Base-by-base conservation (phyloP, 2,329 filamentous ascomycete species). In the Diaporthe eres region DNA sequence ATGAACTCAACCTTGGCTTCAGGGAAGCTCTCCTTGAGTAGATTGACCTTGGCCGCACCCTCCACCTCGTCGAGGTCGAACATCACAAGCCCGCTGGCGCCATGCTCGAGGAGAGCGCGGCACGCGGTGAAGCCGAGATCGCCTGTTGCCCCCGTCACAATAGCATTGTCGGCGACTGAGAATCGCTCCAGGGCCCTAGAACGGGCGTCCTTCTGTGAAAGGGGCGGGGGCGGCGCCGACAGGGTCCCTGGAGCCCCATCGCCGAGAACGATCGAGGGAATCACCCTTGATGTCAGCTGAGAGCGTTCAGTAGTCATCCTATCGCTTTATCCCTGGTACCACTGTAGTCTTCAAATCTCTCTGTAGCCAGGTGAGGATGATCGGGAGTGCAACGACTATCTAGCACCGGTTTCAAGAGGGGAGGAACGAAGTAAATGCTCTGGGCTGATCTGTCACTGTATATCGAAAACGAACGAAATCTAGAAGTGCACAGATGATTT, bases 61-160 rank as follows among this genome's bases (percentile, higher is more conserved):
- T 58, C 65, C 17, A 8, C 81, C 76, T 74, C 80, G 79, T 88
- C 84, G 17, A 92, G 80, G 81, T 94, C 92, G 80, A 93, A 89
- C 42, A 94, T 86, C 57, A 87, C 87, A 15, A 94, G 84, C 3
- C 89, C 90, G 0, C 84, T 81, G 2, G 91, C 85, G 10, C 93
- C 93, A 80, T 94, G 93, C 82, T 94, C 92, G 51, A 94, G 90
- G 28, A 95, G 87, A 2, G 92, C 92, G 61, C 87, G 85, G 1
- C 89, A 89, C 39, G 89, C 87, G 74, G 87, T 86, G 12, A 92
- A 85, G 9, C 90, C 92, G 0, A 94, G 85, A 15, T 89, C 91
- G 5, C 93, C 93, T 19, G 91, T 89, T 44, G 92, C 93, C 25
- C 93, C 93, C 0, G 93, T 94, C 17, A 94, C 88, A 87, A 83